These are phyloP conservation scores for Talaromyces albobiverticillius DNA, from an alignment of 2,329 filamentous ascomycete genomes.

Conservation along the genomic window DNA sequence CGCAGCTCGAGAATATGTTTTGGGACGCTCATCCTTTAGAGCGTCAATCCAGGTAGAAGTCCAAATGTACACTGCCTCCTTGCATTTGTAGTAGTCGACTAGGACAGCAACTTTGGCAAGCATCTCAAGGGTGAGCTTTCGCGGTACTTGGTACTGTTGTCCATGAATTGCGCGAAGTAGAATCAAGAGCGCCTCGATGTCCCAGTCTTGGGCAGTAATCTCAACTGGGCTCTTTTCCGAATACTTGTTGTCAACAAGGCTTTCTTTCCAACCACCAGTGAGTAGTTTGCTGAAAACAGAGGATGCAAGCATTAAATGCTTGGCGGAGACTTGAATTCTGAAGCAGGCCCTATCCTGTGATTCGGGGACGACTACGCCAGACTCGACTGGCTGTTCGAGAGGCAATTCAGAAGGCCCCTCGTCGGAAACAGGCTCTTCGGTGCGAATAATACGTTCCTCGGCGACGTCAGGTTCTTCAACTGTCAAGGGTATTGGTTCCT, in stretches of 20 bases:
- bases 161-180: constrained; percentile 22
- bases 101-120: constrained; percentile 18
- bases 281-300: constrained; percentile 20
- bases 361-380: no score
- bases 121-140: constrained; percentile 7
- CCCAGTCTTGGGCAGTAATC: constrained; percentile 21
- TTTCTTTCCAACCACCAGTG: constrained; percentile 21
- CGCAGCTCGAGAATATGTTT: not conserved
- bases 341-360: not conserved
- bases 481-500: no score
- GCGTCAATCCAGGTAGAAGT: constrained; percentile 17
- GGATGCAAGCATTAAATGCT: constrained; percentile 22
- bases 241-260: constrained; percentile 11
- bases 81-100: constrained; percentile 22
- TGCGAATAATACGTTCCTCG: no score
- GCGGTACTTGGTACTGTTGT: constrained; percentile 17
- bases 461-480: no score
- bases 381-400: not conserved
- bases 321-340: constrained; percentile 23
- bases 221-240: constrained; percentile 18
- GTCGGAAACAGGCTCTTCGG: no score
- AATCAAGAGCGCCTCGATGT: constrained; percentile 23
- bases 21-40: not conserved
- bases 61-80: constrained; percentile 18
- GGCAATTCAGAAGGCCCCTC: not conserved